Evolutionary conservation across 345 rosid species (phyloP), one percentile per base, ranked within the genome.

Genomic region (Toxicodendron radicans): DNA sequence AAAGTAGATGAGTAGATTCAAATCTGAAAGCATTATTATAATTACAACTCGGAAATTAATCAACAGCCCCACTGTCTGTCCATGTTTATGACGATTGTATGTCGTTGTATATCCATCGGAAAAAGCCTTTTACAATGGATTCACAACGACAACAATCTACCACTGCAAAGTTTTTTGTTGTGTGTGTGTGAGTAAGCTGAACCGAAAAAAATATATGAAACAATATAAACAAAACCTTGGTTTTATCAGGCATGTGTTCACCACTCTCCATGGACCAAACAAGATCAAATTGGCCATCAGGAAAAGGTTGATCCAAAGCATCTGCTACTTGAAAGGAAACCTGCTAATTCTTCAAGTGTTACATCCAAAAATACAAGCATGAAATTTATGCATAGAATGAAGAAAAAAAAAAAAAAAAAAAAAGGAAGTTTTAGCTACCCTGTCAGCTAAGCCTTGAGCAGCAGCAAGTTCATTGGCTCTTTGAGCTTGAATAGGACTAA

Each of bases 261-360:
- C 97, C 97, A 38, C 99, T 94, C 85, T 92, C 99, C 97, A 92
- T 94, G 41, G 97, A 92, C 97, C 97, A 94, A 11, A 94, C 97
- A 6, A 92, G 85, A 83, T 94, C 92, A 74, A 94, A 94, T 52
- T 79, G 82, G 2, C 78, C 89, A 77, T 89, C 97, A 21, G 95
- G 89, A 82, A 94, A 94, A 52, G 99, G 99, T 76, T 94, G 97
- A 14, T 86, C 83, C 80, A 94, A 79, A 35, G 97, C 98, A 82
- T 94, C 95, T 59, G 89, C 98, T 68, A 94, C 98, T 87, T 83
- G 95, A 81, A 91, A 91, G 5, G 90, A 82, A 32, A 78, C 92
- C 97, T 91, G 82, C 73, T 10, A 74, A 65, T 54, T 24, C 33
- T 38, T 53, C 46, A 53, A 68, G 10, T 7, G 67, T 75, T 52